phyloP scores from a whole-genome alignment of 371 early-diverging fungal species.

The Apophysomyces variabilis region DNA sequence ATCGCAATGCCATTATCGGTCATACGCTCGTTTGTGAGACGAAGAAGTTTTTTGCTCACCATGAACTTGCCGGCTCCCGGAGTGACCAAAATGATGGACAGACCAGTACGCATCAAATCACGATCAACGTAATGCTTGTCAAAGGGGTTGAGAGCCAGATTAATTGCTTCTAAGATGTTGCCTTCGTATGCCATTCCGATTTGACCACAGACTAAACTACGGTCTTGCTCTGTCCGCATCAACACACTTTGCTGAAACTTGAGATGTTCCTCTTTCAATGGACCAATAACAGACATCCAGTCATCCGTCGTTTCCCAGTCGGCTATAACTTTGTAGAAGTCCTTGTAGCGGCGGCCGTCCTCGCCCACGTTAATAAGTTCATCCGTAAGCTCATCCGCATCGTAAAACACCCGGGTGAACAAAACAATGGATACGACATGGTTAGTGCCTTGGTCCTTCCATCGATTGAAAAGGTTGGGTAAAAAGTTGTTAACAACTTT shows the following conservation, averaged over 20 bases:
- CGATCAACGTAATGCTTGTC: constrained; percentile 93
- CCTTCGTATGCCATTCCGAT: constrained; percentile 85
- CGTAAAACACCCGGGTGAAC: constrained; percentile 88
- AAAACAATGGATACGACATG: constrained; percentile 96
- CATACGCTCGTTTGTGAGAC: constrained; percentile 95
- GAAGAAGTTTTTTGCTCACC: constrained; percentile 80
- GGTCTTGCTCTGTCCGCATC: constrained; percentile 51
- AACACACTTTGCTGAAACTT: constrained; percentile 82
- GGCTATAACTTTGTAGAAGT: constrained; percentile 93
- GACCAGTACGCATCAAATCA: constrained; percentile 90
- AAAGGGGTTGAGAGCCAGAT: constrained; percentile 93
- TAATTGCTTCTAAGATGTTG: constrained; percentile 94
- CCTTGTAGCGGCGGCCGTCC: constrained; percentile 75
- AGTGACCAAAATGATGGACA: constrained; percentile 91
- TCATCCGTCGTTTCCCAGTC: constrained; percentile 92
- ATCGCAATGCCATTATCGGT: constrained; percentile 91
- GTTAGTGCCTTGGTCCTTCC: constrained; percentile 87
- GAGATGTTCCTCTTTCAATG: constrained; percentile 82
- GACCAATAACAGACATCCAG: constrained; percentile 80
- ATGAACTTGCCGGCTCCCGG: constrained; percentile 89
- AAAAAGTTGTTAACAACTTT: constrained; percentile 89
- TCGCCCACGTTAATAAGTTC: constrained; percentile 51
- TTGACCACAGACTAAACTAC: constrained; percentile 63
- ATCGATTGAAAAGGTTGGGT: constrained; percentile 86
- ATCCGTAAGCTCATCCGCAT: constrained; percentile 56